Conservation (phyloP, 2,329 filamentous ascomycete genomes). For the Hypoxylon rubiginosum region DNA sequence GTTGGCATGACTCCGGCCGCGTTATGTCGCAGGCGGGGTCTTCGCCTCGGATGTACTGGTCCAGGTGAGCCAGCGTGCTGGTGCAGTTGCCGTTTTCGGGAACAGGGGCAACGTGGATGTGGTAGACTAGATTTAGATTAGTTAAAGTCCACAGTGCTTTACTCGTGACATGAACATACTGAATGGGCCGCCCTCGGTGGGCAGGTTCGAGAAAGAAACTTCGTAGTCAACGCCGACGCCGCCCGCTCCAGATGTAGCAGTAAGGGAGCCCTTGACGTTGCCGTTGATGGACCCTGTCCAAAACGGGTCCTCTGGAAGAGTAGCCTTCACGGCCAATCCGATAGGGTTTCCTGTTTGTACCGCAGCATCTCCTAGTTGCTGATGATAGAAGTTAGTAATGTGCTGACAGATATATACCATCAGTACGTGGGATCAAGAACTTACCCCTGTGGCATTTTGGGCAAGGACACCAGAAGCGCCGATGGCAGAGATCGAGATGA, state of each 20-base stretch:
- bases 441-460: constrained; percentile 48
- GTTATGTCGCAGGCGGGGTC: constrained; percentile 69
- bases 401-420: background rate
- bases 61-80: constrained; percentile 74
- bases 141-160: constrained; percentile 1
- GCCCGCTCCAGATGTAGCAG: constrained; percentile 59
- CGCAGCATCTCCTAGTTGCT: constrained; percentile 63
- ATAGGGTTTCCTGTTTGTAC: constrained; percentile 68
- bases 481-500: constrained; percentile 46
- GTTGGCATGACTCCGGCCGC: constrained; percentile 75
- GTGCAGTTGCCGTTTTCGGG: constrained; percentile 79
- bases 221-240: constrained; percentile 69
- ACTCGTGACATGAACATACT: constrained; percentile 58
- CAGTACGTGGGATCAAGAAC: constrained; percentile 17
- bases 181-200: constrained; percentile 70
- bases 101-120: constrained; percentile 77
- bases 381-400: constrained; percentile 44
- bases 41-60: constrained; percentile 77
- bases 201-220: constrained; percentile 70
- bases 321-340: constrained; percentile 67
- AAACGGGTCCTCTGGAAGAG: constrained; percentile 66
- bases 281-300: constrained; percentile 63
- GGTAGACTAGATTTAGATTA: constrained; percentile 69
- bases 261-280: constrained; percentile 68
- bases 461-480: constrained; percentile 44